phyloP scores from a whole-genome alignment of 2,329 filamentous ascomycete species.

The Curvularia sp. region DNA sequence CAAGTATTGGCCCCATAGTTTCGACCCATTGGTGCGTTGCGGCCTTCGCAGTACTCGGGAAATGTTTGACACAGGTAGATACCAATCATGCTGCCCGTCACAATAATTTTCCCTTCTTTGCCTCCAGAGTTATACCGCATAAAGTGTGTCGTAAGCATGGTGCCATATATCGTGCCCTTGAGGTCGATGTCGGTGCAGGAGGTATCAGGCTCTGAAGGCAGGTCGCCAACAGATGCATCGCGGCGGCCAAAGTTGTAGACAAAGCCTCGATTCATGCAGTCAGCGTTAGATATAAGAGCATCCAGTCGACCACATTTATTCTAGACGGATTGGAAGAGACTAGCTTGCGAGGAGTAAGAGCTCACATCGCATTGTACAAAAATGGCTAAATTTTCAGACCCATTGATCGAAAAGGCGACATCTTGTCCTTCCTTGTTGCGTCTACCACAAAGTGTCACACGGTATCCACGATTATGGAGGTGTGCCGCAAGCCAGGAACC shows the following conservation, averaged over 20 bases:
- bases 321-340: constrained; percentile 55
- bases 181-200: constrained; percentile 58
- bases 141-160: constrained; percentile 60
- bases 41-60: constrained; percentile 62
- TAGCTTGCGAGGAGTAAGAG: constrained; percentile 56
- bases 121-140: constrained; percentile 58
- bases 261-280: constrained; percentile 56
- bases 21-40: constrained; percentile 48
- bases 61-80: constrained; percentile 55
- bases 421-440: constrained; percentile 47
- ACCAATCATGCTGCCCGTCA: constrained; percentile 55
- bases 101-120: constrained; percentile 56
- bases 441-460: constrained; percentile 53
- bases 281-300: constrained; percentile 60
- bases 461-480: constrained; percentile 48
- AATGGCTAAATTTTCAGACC: constrained; percentile 42
- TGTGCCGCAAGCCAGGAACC: constrained; percentile 54
- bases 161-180: constrained; percentile 60
- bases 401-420: constrained; percentile 27
- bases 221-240: constrained; percentile 32
- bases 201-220: constrained; percentile 57
- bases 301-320: constrained; percentile 57
- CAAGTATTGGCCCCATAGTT: constrained; percentile 24
- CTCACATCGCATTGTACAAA: constrained; percentile 58
- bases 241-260: constrained; percentile 54